Evolutionary conservation across 768 basidiomycete genomes (phyloP), one percentile per base, ranked within the genome.

Genomic region (Suillus fuscotomentosus): DNA sequence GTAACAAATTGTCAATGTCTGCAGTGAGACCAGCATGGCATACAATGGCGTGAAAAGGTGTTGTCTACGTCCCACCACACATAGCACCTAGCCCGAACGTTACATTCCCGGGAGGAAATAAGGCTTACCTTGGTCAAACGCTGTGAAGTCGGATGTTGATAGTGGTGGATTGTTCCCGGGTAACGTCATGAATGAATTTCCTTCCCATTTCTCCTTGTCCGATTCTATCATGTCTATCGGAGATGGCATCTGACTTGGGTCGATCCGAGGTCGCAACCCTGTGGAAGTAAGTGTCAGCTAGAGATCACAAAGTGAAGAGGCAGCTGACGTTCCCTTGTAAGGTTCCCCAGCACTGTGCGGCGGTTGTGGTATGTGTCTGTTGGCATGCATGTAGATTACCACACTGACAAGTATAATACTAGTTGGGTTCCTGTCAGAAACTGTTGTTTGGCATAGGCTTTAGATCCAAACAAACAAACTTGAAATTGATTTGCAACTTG

Each of bases 171-270:
- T 89, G 43, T 80, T 78, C 0, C 83, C 83, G 15, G 84, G 82
- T 31, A 89, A 78, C 10, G 87, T 88, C 79, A 85, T 81, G 68
- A 88, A 94, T 45, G 84, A 79, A 69, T 91, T 84, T 24, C 84
- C 80, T 70, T 91, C 88, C 88, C 92, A 94, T 80, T 84, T 78
- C 64, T 86, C 83, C 67, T 91, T 87, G 82, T 98, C 96, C 7
- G 82, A 76, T 69, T 94, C 91, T 60, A 91, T 87, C 14, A 87
- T 81, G 48, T 91, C 88, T 17, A 93, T 87, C 27, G 94, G 90
- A 3, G 95, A 96, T n/a, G 97, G 97, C 36, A 99, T 88, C 72
- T 97, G 95, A 69, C 79, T 84, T 8, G 91, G 88, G 74, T 98
- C 93, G 69, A 99, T 94, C 63, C 88, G 86, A 54, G 90, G 83